Evolutionary conservation across 2,329 filamentous ascomycete genomes (phyloP).

Genomic region (Stromatinia cepivora): DNA sequence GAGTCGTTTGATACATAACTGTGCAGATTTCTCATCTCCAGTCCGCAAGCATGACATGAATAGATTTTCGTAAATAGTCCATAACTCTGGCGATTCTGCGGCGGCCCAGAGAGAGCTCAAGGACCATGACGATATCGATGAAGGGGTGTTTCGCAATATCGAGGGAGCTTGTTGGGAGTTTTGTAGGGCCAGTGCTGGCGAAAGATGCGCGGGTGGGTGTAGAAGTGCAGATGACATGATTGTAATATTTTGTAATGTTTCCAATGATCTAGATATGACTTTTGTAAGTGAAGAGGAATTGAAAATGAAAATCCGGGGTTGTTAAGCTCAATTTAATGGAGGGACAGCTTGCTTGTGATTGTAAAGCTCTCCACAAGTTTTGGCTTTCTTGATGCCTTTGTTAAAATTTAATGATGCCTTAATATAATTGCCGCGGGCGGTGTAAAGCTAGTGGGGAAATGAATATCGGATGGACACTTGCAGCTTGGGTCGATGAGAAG

Average conservation of each 20-base stretch:
- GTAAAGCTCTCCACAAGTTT: slow-evolving; percentile 17
- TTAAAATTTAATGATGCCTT: not conserved
- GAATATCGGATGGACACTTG: slow-evolving; percentile 11
- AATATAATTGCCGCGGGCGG: slow-evolving; percentile 3
- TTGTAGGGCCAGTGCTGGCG: slow-evolving; percentile 55
- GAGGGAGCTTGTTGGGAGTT: slow-evolving; percentile 62
- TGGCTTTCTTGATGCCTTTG: slow-evolving; percentile 8
- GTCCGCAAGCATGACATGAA: slow-evolving; percentile 81
- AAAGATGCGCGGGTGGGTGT: slow-evolving; percentile 57
- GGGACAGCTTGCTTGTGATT: slow-evolving; percentile 18
- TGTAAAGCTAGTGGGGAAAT: slow-evolving; percentile 8
- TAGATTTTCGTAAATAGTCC: slow-evolving; percentile 84
- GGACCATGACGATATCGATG: slow-evolving; percentile 55
- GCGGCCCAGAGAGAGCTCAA: slow-evolving; percentile 55
- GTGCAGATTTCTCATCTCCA: slow-evolving; percentile 77
- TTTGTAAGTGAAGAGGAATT: slow-evolving; percentile 2
- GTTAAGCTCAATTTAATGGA: not conserved
- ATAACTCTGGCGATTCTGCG: slow-evolving; percentile 75
- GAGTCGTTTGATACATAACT: slow-evolving; percentile 72
- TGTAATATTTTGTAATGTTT: not conserved
- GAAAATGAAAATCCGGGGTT: slow-evolving; percentile 13
- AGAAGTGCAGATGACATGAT: slow-evolving; percentile 55
- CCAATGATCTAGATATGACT: not conserved
- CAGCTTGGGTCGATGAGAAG: slow-evolving; percentile 1
- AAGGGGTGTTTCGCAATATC: slow-evolving; percentile 56